Percentiles rank a stretch among this genome's conserved stretches.
Evolutionary conservation across 768 basidiomycete genomes (phyloP).

Genomic region (Kwoniella dendrophila): DNA sequence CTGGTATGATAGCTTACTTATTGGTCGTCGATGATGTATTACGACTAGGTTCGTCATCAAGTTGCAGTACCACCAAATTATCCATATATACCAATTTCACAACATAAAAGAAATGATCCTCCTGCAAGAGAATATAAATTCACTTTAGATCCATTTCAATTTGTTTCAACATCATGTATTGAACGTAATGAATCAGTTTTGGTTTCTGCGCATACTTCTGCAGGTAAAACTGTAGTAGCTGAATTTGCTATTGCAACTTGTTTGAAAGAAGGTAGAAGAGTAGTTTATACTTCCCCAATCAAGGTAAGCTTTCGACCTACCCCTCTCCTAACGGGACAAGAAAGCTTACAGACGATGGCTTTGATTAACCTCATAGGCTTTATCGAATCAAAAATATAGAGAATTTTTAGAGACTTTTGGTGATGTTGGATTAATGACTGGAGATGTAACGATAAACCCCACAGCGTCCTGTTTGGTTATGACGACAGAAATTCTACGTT

Average conservation of each 20-base stretch:
- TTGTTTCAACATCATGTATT: conserved; percentile 90
- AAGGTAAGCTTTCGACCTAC: conserved; percentile 67
- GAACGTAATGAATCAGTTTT: conserved; percentile 96
- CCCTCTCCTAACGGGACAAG: conserved; percentile 32
- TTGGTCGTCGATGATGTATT: too few relatives aligned
- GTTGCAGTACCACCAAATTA: conserved; percentile 93
- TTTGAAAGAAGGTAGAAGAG: conserved; percentile 87
- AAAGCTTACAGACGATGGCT: not conserved
- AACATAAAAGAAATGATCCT: conserved; percentile 86
- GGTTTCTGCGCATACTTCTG: conserved; percentile 97
- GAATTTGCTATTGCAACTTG: conserved; percentile 99
- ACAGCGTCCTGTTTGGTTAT: conserved; percentile 96
- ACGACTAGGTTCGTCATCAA: conserved; percentile 48
- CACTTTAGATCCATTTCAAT: conserved; percentile 94
- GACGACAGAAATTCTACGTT: conserved; percentile 99
- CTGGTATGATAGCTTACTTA: too few relatives aligned
- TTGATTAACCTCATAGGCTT: conserved; percentile 64
- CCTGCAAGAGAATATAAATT: conserved; percentile 94
- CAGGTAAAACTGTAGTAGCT: conserved; percentile 98
- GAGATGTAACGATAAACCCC: conserved; percentile 98
- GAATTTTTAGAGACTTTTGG: conserved; percentile 97
- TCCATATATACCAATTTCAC: conserved; percentile 82
- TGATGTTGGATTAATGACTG: conserved; percentile 98
- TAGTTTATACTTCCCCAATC: conserved; percentile 99
- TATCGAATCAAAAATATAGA: conserved; percentile 98